Base-by-base conservation (phyloP, 2,329 filamentous ascomycete species). In the Sporothrix protearum region DNA sequence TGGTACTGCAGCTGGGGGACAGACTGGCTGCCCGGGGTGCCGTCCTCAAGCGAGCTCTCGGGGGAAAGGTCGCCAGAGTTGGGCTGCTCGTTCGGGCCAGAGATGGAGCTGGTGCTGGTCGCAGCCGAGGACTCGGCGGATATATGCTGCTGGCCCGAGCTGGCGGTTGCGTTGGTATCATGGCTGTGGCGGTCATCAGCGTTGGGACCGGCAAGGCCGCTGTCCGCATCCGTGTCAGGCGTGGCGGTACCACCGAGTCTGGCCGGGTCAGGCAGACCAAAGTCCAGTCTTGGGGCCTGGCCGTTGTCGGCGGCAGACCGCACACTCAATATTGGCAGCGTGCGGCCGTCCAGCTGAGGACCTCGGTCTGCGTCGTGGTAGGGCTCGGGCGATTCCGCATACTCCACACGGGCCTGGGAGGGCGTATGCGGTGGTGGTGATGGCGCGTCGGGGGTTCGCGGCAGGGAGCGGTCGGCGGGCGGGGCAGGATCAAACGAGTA, bases 1-100 rank as follows among this genome's bases (percentile, higher is more conserved):
- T 90, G 86, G 75, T 91, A 90, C 76, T 90, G 87, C 70, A 90
- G 83, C 74, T 85, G 85, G 12, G 87, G 86, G 9, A 89, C 85
- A 3, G 82, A 79, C 70, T 82, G 81, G 73, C 78, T 81, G 70
- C 79, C 81, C 6, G 80, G 76, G 67, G 81, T 76, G 68, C 80
- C 79, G 19, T 82, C 83, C 55, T 86, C 84, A 33, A 84, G 79
- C 7, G 86, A 87, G 76, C 85, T 86, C 71, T 83, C 83, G 1
- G 83, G 81, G 9, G 85, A 87, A n/a, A 79, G 81, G 71, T 82
- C 81, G 42, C 80, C 82, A 33, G 81, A 80, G 33, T 76, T 85
- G 14, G 79, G 79, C 61, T 77, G 79, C 74, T 88, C 86, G 67
- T 84, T 84, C 67, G 80, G 78, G 16, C 84, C 85, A 9, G 84